Evolutionary conservation across 306 rosid species (phyloP).

Genomic region (Amphicarpaea edgeworthii): DNA sequence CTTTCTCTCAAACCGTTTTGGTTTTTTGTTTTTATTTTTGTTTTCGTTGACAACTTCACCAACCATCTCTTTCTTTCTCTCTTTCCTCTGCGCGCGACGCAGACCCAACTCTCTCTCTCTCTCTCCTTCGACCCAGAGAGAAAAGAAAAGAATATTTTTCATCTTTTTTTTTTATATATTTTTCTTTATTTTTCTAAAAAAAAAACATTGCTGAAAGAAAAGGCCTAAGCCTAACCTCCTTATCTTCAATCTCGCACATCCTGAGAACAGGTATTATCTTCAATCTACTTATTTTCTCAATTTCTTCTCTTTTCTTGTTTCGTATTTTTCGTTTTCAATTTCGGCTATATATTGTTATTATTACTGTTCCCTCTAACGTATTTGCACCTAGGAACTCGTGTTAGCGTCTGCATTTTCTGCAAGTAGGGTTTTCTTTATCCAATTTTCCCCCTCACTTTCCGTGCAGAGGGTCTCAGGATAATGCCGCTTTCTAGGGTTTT

Average conservation of each 20-base stretch:
- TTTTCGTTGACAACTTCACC: constrained; percentile 51
- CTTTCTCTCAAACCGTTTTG: constrained; percentile 43
- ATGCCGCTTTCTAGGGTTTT: constrained; percentile 74
- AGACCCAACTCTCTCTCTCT: constrained; percentile 48
- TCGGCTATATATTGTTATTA: constrained; percentile 11
- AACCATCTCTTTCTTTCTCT: constrained; percentile 49
- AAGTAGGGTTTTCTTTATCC: constrained; percentile 52
- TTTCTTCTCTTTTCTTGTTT: neutral
- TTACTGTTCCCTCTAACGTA: neutral
- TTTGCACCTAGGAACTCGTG: constrained; percentile 34
- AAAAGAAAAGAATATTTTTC: constrained; percentile 42
- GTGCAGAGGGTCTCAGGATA: constrained; percentile 59
- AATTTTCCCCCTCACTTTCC: constrained; percentile 29
- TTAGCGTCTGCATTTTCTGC: constrained; percentile 55
- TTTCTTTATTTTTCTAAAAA: neutral
- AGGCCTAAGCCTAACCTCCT: constrained; percentile 22
- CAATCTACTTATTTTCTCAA: constrained; percentile 44
- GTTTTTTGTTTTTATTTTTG: neutral
- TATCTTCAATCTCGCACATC: constrained; percentile 42
- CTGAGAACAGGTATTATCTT: constrained; percentile 47
- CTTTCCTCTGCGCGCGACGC: constrained; percentile 61
- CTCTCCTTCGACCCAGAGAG: constrained; percentile 40
- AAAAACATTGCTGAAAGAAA: constrained; percentile 33
- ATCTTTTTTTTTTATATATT: neutral
- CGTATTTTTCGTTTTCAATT: constrained; percentile 5